Base-by-base conservation (phyloP, 116 monocot species). In the Zostera marina region DNA sequence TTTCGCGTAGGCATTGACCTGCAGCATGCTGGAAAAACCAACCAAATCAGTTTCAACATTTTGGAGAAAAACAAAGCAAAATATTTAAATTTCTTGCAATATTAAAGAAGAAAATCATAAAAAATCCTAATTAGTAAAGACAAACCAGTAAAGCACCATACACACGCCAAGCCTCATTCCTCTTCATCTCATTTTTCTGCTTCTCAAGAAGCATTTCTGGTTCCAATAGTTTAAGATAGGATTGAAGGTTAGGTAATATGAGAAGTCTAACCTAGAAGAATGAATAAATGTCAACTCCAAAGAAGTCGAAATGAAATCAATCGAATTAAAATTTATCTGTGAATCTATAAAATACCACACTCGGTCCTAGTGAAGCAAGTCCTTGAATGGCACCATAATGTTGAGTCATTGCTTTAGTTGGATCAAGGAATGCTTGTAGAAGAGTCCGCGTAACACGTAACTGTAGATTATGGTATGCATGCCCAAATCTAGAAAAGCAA, bases 361-460 rank as follows among this genome's bases (percentile, higher is more conserved):
- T 76, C 16, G 86, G 81, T 39, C 98, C 98, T 16, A 98, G 59
- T 45, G 87, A 86, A 65, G 86, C 69, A 64, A 98, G 80, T 44
- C 98, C 98, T 73, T 78, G 82, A 72, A 98, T 74, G 42, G 98
- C 98, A 58, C 98, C 98, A 67, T 98, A 98, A 66, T 98, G 98
- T 63, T 90, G 90, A 41, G 96, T 98, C 72, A 98, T 44, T 61
- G 96, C 72, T 80, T 86, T 89, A 58, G 72, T 65, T 52, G 98
- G 91, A 73, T 98, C 91, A 9, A 98, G 68, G 81, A 98, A 89
- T 49, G 91, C 91, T 69, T 91, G 76, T 11, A 91, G 46, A 22
- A 98, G 79, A 23, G 98, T 98, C 63, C 76, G 90, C 44, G 91
- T 91, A 64, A 98, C 45, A 24, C 91, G 80, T 43, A 80, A 73